Conservation (phyloP, 208 protist species). For the Trypanosoma scelopori region DNA sequence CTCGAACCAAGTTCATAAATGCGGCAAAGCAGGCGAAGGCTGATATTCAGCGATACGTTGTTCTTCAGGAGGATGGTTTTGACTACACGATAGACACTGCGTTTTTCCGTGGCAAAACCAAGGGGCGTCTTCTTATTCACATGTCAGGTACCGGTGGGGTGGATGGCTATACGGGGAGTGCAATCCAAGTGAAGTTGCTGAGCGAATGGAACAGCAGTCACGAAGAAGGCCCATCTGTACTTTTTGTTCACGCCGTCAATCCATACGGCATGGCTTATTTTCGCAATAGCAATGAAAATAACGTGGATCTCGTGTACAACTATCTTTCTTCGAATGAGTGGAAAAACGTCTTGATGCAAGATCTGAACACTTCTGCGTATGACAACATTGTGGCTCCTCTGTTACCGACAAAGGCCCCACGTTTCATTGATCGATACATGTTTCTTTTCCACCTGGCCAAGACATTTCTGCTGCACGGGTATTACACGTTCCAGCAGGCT, state of each 20-base stretch:
- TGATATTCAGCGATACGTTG: slow-evolving; percentile 43
- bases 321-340: slow-evolving; percentile 64
- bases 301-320: slow-evolving; percentile 85
- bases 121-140: slow-evolving; percentile 74
- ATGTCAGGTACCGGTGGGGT: slow-evolving; percentile 75
- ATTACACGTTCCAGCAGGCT: slow-evolving; percentile 41
- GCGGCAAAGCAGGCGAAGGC: slow-evolving; percentile 52
- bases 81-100: slow-evolving; percentile 80
- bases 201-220: slow-evolving; percentile 55
- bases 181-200: slow-evolving; percentile 76
- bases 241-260: slow-evolving; percentile 88
- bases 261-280: slow-evolving; percentile 85
- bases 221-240: slow-evolving; percentile 55
- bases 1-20: slow-evolving; percentile 73
- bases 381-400: slow-evolving; percentile 40
- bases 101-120: slow-evolving; percentile 53
- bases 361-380: slow-evolving; percentile 52
- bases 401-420: slow-evolving; percentile 35
- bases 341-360: slow-evolving; percentile 33
- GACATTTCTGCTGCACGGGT: slow-evolving; percentile 37
- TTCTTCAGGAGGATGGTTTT: slow-evolving; percentile 45
- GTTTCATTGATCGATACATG: slow-evolving; percentile 71
- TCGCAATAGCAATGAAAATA: slow-evolving; percentile 82
- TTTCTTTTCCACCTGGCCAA: slow-evolving; percentile 43
- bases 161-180: slow-evolving; percentile 85